Evolutionary conservation across 805 yeast species (phyloP).

Genomic region (Saccharomycopsis selenospora): DNA sequence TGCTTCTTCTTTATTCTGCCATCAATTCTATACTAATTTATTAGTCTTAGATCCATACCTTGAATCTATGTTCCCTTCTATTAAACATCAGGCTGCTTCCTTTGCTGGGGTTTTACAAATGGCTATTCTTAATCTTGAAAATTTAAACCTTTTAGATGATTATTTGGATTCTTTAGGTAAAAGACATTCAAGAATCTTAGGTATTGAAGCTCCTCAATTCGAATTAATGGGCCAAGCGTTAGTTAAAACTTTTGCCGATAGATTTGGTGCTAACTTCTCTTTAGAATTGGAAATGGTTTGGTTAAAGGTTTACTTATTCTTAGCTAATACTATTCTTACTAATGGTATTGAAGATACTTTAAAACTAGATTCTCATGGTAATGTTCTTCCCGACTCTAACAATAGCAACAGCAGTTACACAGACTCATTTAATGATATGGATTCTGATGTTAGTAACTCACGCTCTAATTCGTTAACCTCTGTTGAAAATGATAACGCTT

Average conservation of each 20-base stretch:
- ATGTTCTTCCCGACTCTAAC: neutral
- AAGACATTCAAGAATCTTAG: conserved; percentile 66
- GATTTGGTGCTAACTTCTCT: conserved; percentile 47
- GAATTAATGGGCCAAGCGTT: conserved; percentile 70
- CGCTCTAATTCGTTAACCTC: neutral
- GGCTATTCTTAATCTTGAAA: conserved; percentile 58
- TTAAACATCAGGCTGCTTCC: conserved; percentile 71
- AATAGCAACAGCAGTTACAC: neutral
- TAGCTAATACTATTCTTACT: conserved; percentile 60
- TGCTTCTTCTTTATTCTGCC: conserved; percentile 58
- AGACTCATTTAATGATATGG: neutral
- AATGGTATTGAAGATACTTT: conserved; percentile 21
- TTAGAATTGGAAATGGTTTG: conserved; percentile 60
- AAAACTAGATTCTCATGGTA: neutral
- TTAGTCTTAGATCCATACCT: conserved; percentile 52
- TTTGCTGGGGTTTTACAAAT: conserved; percentile 72
- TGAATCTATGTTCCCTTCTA: conserved; percentile 62
- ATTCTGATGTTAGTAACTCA: neutral
- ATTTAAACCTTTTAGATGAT: conserved; percentile 48
- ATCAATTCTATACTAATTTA: conserved; percentile 68
- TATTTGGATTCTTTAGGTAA: conserved; percentile 60
- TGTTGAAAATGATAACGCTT: neutral
- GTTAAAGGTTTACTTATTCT: conserved; percentile 61
- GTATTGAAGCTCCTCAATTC: conserved; percentile 61
- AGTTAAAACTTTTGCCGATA: conserved; percentile 57